Conservation (phyloP, 2,329 filamentous ascomycete genomes). For the Pseudogymnoascus sp. region DNA sequence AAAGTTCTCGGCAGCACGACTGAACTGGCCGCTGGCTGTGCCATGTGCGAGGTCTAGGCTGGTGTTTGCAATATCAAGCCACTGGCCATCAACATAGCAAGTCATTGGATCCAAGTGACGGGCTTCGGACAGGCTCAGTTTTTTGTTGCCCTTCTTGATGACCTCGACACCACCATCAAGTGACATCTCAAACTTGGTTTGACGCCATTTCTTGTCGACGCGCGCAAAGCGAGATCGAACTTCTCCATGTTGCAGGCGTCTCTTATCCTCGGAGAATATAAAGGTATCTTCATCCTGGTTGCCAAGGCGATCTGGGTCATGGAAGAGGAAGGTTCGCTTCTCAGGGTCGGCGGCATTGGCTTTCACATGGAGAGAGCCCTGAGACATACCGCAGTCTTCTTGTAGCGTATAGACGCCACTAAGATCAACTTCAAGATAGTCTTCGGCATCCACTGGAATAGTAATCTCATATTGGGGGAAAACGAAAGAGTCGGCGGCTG, state of each 20-base stretch:
- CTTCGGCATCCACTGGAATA: conserved; percentile 25
- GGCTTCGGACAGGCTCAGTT: not conserved
- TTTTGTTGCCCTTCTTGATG: conserved; percentile 1
- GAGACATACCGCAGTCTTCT: conserved; percentile 51
- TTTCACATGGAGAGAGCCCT: conserved; percentile 42
- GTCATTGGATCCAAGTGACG: conserved; percentile 1
- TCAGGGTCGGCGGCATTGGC: not conserved
- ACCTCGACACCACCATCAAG: conserved; percentile 2
- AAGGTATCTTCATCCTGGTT: conserved; percentile 43
- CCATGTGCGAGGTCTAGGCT: not conserved
- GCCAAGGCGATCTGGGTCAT: conserved; percentile 46
- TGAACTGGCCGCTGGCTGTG: not conserved
- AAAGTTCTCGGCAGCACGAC: not conserved
- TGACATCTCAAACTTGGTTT: conserved; percentile 21
- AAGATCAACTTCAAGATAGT: conserved; percentile 33
- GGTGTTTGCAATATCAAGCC: conserved; percentile 3
- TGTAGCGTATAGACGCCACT: conserved; percentile 44
- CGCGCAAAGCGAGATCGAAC: conserved; percentile 39
- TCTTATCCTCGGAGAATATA: conserved; percentile 47
- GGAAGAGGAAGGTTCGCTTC: conserved; percentile 45
- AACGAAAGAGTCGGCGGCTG: conserved; percentile 21
- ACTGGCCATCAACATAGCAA: conserved; percentile 10
- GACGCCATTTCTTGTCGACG: conserved; percentile 40
- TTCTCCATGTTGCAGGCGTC: conserved; percentile 39
- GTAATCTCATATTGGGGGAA: conserved; percentile 37